Evolutionary conservation across 257 asterid species (phyloP).

Genomic region (Solanum clarkiae): DNA sequence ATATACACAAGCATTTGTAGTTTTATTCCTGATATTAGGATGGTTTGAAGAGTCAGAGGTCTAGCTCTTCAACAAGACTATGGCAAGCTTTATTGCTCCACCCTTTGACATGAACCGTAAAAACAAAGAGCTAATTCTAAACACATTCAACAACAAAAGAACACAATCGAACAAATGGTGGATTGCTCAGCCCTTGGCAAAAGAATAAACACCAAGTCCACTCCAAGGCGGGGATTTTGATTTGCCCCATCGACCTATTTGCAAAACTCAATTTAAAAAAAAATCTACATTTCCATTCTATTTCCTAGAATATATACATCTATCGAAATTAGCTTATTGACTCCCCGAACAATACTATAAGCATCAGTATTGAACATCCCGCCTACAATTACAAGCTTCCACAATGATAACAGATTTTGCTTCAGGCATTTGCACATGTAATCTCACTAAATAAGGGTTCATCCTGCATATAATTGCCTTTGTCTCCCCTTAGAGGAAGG

Average conservation of each 20-base stretch:
- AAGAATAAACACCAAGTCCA: not conserved
- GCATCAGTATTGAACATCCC: not conserved
- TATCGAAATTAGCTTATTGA: not conserved
- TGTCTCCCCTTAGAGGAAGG: not conserved
- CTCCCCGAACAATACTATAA: not conserved
- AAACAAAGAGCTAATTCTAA: not conserved
- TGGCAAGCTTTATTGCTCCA: not conserved
- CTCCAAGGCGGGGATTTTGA: not conserved
- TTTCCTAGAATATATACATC: not conserved
- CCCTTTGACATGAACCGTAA: not conserved
- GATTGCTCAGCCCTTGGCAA: not conserved
- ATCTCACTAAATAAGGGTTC: not conserved
- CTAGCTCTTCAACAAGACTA: not conserved
- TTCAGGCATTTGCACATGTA: not conserved
- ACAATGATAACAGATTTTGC: not conserved
- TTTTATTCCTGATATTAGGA: not conserved
- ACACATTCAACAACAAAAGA: not conserved
- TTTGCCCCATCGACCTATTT: not conserved
- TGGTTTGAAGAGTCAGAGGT: not conserved
- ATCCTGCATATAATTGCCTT: not conserved
- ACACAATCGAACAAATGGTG: not conserved
- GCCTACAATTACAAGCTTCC: not conserved
- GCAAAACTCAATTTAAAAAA: not conserved
- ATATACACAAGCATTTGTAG: not conserved
- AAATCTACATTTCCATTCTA: not conserved